A percentile compares a stretch with the other conserved stretches of the same genome.
phyloP scores from a whole-genome alignment of 75 land plant genomes.

The Cupressus sempervirens region DNA sequence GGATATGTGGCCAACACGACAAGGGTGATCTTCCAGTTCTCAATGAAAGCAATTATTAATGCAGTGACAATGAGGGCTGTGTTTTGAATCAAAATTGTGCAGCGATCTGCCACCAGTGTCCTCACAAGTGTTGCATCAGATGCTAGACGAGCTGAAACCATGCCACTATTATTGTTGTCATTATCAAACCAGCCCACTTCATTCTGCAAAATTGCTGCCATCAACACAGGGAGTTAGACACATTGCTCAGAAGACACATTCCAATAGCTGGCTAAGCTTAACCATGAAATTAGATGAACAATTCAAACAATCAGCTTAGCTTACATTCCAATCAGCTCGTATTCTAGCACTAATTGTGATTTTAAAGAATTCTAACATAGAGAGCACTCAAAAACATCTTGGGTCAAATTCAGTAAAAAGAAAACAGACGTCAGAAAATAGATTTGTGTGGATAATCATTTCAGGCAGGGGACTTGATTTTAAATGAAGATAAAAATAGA shows the following conservation, averaged over 20 bases:
- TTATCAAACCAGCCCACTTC: conserved; percentile 96
- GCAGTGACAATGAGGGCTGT: conserved; percentile 61
- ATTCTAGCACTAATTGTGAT: not conserved
- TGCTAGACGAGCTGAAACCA: conserved; percentile 73
- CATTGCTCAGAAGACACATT: not conserved
- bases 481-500: not conserved
- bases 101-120: conserved; percentile 72
- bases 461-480: not conserved
- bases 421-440: not conserved
- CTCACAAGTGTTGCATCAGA: conserved; percentile 79
- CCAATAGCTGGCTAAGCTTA: not conserved
- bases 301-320: not conserved
- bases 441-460: not conserved
- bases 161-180: conserved; percentile 63
- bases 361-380: not conserved
- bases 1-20: conserved; percentile 86
- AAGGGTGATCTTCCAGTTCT: conserved; percentile 84
- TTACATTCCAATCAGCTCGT: not conserved
- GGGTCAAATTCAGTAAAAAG: not conserved
- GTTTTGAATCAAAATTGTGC: conserved; percentile 77
- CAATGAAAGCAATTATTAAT: conserved; percentile 71
- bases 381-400: not conserved
- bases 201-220: conserved; percentile 77
- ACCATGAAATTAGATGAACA: not conserved
- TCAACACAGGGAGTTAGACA: conserved; percentile 2